Evolutionary conservation across 2,329 filamentous ascomycete genomes (phyloP), one percentile per base, ranked within the genome.

Genomic region (Fusarium pseudonygamai): DNA sequence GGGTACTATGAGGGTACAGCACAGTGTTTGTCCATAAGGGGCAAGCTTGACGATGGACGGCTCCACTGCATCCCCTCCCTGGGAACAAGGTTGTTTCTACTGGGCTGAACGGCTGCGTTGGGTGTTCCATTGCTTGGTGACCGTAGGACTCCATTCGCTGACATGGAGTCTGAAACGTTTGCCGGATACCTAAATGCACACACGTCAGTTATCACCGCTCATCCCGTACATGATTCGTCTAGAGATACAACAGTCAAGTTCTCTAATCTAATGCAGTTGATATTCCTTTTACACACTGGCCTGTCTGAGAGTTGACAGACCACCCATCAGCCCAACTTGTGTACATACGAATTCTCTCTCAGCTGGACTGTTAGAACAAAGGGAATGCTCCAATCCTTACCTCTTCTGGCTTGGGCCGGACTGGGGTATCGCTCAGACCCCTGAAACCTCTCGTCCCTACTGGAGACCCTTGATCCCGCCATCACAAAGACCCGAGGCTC

Each of bases 381-480:
- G 40, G 34, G 32, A 71, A 61, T 67, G 53, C 32, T 37, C 65
- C 37, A 52, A 28, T 37, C 42, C 55, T 58, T 57, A 26, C 50
- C 62, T 36, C 28, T 70, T 70, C 32, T 53, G 45, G 61, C 39
- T 55, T 71, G 67, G 46, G 30, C 49, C 30, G 56, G 47, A n/a
- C 61, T 57, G 42, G 68, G 68, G 45, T 66, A 55, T 37, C 34
- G 42, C 30, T 28, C 45, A 47, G 69, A 72, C 64, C 70, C 64
- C 57, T 69, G 69, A 55, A 60, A 49, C 58, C 46, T 55, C 45
- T 64, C 30, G 26, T 69, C 47, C 37, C 32, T 67, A 43, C 47
- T 53, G 32, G 47, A 68, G 47, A 60, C 70, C 70, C 70, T 70
- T 65, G 65, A 39, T 60, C 52, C 60, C 60, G 34, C 50, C 65